These are phyloP conservation scores for Sporothrix luriei DNA, from an alignment of 2,329 filamentous ascomycete species.

Conservation along the genomic window DNA sequence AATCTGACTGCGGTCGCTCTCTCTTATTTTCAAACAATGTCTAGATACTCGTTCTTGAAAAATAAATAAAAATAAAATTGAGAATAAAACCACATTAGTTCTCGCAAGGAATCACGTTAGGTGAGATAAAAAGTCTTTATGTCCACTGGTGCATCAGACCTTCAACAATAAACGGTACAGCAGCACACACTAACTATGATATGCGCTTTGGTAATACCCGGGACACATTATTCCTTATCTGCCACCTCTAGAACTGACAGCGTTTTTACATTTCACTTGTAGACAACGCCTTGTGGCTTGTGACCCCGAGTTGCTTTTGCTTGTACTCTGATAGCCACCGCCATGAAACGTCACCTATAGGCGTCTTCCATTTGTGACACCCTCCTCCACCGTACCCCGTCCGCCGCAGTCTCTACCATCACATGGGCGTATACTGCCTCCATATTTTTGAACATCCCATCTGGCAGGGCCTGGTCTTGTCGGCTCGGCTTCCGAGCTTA, in stretches of 20 bases:
- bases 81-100: background rate
- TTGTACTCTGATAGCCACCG: background rate
- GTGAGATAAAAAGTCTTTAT: background rate
- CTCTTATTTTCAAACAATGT: background rate
- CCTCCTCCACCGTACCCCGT: background rate
- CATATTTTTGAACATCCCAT: background rate
- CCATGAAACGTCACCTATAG: constrained; percentile 8
- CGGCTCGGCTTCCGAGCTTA: constrained; percentile 23
- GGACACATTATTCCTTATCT: background rate
- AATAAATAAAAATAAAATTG: background rate
- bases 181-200: too few species aligned
- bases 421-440: background rate
- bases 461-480: background rate
- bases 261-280: background rate
- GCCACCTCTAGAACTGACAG: background rate
- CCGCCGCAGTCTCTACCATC: background rate
- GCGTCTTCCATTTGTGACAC: background rate
- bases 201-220: background rate
- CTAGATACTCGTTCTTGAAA: too few species aligned
- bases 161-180: too few species aligned
- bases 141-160: too few species aligned
- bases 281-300: background rate
- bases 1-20: background rate
- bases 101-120: background rate
- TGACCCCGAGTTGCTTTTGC: background rate